Conservation (phyloP, 768 basidiomycete genomes). For the Megacollybia marginata region DNA sequence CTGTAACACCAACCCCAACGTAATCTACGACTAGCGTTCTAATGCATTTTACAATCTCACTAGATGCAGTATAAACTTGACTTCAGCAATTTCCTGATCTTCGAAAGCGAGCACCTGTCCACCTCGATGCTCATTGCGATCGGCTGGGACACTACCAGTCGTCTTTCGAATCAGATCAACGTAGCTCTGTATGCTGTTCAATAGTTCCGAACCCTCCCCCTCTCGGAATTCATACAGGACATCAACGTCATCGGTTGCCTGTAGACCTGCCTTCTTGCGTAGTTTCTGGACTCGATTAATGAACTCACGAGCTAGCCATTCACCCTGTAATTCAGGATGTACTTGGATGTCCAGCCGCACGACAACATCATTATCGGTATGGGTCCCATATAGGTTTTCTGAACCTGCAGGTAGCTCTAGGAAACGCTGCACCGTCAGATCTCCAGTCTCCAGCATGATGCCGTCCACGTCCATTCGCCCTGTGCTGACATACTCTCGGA, state of each 20-base stretch:
- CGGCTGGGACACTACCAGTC: slow-evolving; percentile 62
- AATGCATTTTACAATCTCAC: slow-evolving; percentile 34
- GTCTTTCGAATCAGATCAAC: slow-evolving; percentile 66
- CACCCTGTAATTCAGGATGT: slow-evolving; percentile 77
- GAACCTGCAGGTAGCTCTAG: slow-evolving; percentile 65
- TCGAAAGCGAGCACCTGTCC: slow-evolving; percentile 63
- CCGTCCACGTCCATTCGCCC: slow-evolving; percentile 84
- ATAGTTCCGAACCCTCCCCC: slow-evolving; percentile 56
- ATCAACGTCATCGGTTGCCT: slow-evolving; percentile 90
- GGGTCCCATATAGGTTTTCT: slow-evolving; percentile 65
- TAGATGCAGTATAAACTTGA: slow-evolving; percentile 67
- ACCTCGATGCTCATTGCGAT: slow-evolving; percentile 44
- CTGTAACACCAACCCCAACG: not conserved
- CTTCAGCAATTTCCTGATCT: slow-evolving; percentile 80
- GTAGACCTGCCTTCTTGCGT: slow-evolving; percentile 91
- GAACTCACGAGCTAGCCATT: slow-evolving; percentile 86
- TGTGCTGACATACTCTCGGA: slow-evolving; percentile 67
- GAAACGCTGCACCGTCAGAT: slow-evolving; percentile 85
- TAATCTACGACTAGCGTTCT: slow-evolving; percentile 21
- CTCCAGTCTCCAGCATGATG: slow-evolving; percentile 84
- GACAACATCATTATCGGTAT: slow-evolving; percentile 93
- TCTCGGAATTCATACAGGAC: slow-evolving; percentile 79
- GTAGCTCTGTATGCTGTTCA: slow-evolving; percentile 58
- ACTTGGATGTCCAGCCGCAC: slow-evolving; percentile 85
- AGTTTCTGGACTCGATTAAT: slow-evolving; percentile 92